phyloP scores from a whole-genome alignment of 352 stramenopile species.

The Phytophthora sp. region DNA sequence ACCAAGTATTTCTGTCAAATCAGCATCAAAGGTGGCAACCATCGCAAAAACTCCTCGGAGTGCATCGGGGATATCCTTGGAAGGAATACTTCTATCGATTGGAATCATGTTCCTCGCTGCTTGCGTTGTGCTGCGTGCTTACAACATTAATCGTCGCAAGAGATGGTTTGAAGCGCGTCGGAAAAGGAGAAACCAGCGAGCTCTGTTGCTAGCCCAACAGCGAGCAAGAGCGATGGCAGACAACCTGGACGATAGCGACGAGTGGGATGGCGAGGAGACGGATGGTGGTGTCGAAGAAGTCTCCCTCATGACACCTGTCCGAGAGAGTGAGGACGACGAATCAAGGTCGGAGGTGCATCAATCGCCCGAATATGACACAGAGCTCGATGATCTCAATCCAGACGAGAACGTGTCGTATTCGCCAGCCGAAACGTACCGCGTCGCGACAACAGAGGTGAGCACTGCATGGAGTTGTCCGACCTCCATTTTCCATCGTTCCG shows the following conservation, averaged over 20 bases:
- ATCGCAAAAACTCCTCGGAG: neutral
- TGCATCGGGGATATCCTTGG: constrained; percentile 42
- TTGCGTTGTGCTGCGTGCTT: constrained; percentile 51
- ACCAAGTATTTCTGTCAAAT: neutral
- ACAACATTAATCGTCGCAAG: constrained; percentile 58
- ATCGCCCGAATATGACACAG: constrained; percentile 6
- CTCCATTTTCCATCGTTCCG: no score
- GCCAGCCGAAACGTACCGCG: constrained; percentile 15
- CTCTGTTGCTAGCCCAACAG: constrained; percentile 25
- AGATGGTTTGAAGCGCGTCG: constrained; percentile 48
- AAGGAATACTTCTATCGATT: constrained; percentile 45
- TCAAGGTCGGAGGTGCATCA: constrained; percentile 11
- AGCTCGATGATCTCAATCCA: constrained; percentile 7
- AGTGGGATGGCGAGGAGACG: constrained; percentile 27
- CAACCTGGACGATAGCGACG: constrained; percentile 26
- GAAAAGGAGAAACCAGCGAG: constrained; percentile 39
- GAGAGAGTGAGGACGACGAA: constrained; percentile 32
- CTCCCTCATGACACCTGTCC: constrained; percentile 40
- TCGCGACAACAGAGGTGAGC: constrained; percentile 29
- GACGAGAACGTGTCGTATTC: constrained; percentile 17
- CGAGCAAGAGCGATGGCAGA: constrained; percentile 23
- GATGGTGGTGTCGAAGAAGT: constrained; percentile 48
- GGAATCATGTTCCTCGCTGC: constrained; percentile 51
- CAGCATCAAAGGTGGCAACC: neutral
- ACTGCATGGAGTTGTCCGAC: neutral